Evolutionary conservation across 2,329 filamentous ascomycete genomes (phyloP), one percentile per base, ranked within the genome.

Genomic region (Aspergillus latus): DNA sequence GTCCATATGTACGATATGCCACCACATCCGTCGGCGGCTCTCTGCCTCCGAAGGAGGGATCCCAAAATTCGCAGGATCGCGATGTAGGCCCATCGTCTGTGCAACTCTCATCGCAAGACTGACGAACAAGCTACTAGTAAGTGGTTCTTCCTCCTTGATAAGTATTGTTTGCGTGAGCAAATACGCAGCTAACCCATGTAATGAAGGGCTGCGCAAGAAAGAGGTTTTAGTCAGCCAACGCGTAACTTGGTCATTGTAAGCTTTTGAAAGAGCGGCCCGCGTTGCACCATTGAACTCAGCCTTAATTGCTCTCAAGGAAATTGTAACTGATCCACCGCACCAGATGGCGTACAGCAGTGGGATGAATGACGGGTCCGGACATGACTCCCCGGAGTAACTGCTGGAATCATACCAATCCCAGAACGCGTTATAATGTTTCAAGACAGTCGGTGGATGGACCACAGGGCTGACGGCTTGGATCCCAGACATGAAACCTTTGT

Each of bases 1-100:
- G 59, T 79, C 76, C 68, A 78, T 77, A 44, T 79, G 75, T 28
- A 79, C 73, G 36, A 80, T 77, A 58, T 79, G 77, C 76, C 76
- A 79, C 77, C 77, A 80, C 49, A 80, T 65, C 13, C 77, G 70
- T 49, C 77, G 71, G 28, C 77, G 69, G 42, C 74, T 71, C 59
- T 80, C 77, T 3, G 77, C 76, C 60, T 78, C 76, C 34, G 72
- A 72, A 3, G 75, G 66, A 10, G 70, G 66, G 48, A 80, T 74
- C 5, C 75, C 75, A 58, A 80, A 80, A 21, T 78, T 74, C 0
- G 75, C 75, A 2, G 78, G 77, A 54, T 81, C 79, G n/a, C 77
- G 74, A 64, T 80, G 77, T 4, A 80, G 65, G 11, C 77, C 77
- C 71, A 80, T 78, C 8, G 74, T 77, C 59, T 80, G 77, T 0